Base-by-base conservation (phyloP, 306 rosid species). In the Fragaria ananassa region DNA sequence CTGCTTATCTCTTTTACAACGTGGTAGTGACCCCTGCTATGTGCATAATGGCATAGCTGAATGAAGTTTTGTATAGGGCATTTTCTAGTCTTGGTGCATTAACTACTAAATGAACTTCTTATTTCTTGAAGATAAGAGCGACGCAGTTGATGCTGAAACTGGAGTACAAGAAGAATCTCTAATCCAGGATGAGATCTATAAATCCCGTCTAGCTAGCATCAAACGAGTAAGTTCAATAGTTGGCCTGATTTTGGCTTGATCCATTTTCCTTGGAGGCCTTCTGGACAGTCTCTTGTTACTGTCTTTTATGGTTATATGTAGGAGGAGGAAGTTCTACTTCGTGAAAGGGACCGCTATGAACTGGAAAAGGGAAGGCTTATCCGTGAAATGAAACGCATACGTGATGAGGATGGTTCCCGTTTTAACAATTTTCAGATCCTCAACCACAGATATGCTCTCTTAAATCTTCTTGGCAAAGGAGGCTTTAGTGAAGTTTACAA, bases 361-460 rank as follows among this genome's bases (percentile, higher is more conserved):
- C 76, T 92, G 76, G 99, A 96, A 79, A 96, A 96, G 82, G 98
- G 96, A 69, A 89, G 96, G 78, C 90, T 96, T 80, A 93, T 96
- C 77, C 98, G 99, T 61, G 99, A 96, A 88, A 96, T 96, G 99
- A 96, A 96, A 80, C 98, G 99, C 74, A 93, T 96, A 82, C 84
- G 99, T 47, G 99, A 96, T 85, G 99, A 96, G 86, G 99, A 96
- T 81, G 99, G 99, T 81, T 96, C 99, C 49, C 99, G 98, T 70
- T 96, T 96, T 80, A 96, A 91, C 92, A 93, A 93, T 81, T 96
- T 92, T 88, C 99, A 96, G 89, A 93, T 96, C 86, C 87, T 96
- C 70, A 91, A 89, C 81, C 90, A 85, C 81, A 88, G 98, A 77
- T 96, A 86, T 79, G 96, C 99, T 45, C 96, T 96, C 76, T 78